Evolutionary conservation across 495 filamentous ascomycete genomes (phyloP).

Genomic region (Bacidia rubella): DNA sequence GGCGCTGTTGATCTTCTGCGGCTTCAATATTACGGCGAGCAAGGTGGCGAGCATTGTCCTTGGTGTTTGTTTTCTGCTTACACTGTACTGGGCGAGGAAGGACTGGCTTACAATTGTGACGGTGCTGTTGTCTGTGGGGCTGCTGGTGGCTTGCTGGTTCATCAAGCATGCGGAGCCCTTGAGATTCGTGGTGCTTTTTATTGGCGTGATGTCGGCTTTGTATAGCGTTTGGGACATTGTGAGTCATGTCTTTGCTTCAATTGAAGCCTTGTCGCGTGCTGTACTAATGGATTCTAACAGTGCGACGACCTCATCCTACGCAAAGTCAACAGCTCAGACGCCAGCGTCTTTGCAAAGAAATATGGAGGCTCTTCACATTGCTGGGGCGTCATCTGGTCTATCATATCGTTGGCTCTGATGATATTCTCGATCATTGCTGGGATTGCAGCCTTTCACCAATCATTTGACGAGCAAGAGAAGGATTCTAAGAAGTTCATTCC

Average conservation of each 20-base stretch:
- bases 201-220: constrained; percentile 64
- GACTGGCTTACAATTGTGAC: constrained; percentile 68
- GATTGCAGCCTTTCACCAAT: constrained; percentile 61
- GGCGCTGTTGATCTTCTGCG: constrained; percentile 63
- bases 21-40: constrained; percentile 66
- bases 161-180: constrained; percentile 60
- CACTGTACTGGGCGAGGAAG: constrained; percentile 64
- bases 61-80: constrained; percentile 60
- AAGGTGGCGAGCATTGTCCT: constrained; percentile 62
- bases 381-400: constrained; percentile 68
- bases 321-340: constrained; percentile 69
- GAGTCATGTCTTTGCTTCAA: constrained; percentile 20
- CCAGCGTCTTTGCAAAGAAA: constrained; percentile 63
- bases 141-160: constrained; percentile 68
- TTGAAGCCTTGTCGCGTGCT: background rate
- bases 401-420: constrained; percentile 59
- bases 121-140: constrained; percentile 50
- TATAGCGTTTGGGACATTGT: constrained; percentile 81
- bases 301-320: constrained; percentile 74
- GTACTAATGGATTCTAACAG: constrained; percentile 12
- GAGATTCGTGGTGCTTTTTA: constrained; percentile 65
- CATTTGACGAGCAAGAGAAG: constrained; percentile 49
- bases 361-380: constrained; percentile 71
- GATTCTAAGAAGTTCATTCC: constrained; percentile 56
- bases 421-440: constrained; percentile 55